A percentile compares a stretch with the other conserved stretches of the same genome.
Evolutionary conservation across 768 basidiomycete genomes (phyloP).

Genomic region (Rhodosporidiobolus odoratus): DNA sequence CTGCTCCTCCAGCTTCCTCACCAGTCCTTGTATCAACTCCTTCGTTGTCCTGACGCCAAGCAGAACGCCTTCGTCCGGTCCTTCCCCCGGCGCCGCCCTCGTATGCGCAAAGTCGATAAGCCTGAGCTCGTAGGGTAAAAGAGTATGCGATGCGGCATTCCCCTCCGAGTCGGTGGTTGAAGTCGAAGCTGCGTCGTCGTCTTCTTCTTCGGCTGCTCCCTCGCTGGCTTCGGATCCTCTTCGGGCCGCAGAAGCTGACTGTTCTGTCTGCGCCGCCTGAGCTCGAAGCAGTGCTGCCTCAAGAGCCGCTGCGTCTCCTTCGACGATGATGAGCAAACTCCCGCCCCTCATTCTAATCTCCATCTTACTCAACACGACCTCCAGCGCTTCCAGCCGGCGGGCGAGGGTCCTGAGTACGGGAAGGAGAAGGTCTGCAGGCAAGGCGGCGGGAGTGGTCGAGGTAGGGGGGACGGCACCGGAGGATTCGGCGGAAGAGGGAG

Average conservation of each 20-base stretch:
- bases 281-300: constrained; percentile 42
- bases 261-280: constrained; percentile 18
- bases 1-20: constrained; percentile 15
- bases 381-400: constrained; percentile 49
- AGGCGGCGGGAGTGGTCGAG: background rate
- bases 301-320: constrained; percentile 55
- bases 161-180: constrained; percentile 37
- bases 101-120: constrained; percentile 96
- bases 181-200: constrained; percentile 32
- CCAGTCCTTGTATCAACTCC: constrained; percentile 46
- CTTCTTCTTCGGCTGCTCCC: constrained; percentile 45
- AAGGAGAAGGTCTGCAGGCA: constrained; percentile 54
- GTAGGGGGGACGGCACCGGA: constrained; percentile 12
- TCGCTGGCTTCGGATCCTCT: no score
- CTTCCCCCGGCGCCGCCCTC: constrained; percentile 56
- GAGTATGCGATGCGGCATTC: constrained; percentile 27
- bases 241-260: constrained; percentile 10
- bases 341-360: constrained; percentile 77
- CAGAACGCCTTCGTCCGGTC: constrained; percentile 73
- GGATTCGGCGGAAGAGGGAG: constrained; percentile 1
- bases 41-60: constrained; percentile 65
- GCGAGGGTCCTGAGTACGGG: constrained; percentile 57
- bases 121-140: constrained; percentile 59
- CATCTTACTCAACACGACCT: constrained; percentile 52
- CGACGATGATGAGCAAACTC: constrained; percentile 76